These are phyloP conservation scores for Ramalina intermedia DNA, from an alignment of 495 filamentous ascomycete species.

Conservation along the genomic window DNA sequence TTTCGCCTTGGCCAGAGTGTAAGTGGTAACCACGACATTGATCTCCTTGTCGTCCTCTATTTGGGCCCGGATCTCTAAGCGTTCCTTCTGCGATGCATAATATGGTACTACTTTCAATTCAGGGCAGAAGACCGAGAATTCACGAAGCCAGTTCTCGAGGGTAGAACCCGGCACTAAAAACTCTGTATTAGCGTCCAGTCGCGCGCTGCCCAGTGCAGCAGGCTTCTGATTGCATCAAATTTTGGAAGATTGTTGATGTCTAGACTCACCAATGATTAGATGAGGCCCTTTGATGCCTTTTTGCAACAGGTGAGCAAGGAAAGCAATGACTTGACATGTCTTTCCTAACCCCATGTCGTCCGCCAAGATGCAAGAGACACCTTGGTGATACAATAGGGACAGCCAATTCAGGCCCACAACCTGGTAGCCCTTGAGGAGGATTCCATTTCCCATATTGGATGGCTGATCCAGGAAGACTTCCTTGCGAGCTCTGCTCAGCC, in stretches of 20 bases:
- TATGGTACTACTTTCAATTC: constrained; percentile 62
- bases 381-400: constrained; percentile 57
- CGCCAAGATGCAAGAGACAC: constrained; percentile 75
- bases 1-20: constrained; percentile 53
- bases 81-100: constrained; percentile 47
- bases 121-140: constrained; percentile 81
- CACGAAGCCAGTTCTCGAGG: constrained; percentile 85
- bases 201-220: too few relatives aligned
- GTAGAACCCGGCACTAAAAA: constrained; percentile 67
- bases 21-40: constrained; percentile 86
- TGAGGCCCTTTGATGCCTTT: constrained; percentile 59
- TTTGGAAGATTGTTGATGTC: too few relatives aligned
- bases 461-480: constrained; percentile 53
- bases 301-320: constrained; percentile 69
- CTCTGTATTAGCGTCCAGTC: too few relatives aligned
- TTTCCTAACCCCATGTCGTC: constrained; percentile 98
- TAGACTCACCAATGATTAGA: constrained; percentile 42
- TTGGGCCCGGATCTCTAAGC: constrained; percentile 47
- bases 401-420: constrained; percentile 93
- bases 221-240: too few relatives aligned
- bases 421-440: constrained; percentile 81
- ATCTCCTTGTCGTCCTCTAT: constrained; percentile 51
- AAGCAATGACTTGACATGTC: constrained; percentile 90
- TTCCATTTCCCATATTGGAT: constrained; percentile 49
- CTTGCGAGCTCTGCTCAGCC: constrained; percentile 20